Evolutionary conservation across 2,329 filamentous ascomycete species (phyloP).

Genomic region (Paecilomyces formosus): DNA sequence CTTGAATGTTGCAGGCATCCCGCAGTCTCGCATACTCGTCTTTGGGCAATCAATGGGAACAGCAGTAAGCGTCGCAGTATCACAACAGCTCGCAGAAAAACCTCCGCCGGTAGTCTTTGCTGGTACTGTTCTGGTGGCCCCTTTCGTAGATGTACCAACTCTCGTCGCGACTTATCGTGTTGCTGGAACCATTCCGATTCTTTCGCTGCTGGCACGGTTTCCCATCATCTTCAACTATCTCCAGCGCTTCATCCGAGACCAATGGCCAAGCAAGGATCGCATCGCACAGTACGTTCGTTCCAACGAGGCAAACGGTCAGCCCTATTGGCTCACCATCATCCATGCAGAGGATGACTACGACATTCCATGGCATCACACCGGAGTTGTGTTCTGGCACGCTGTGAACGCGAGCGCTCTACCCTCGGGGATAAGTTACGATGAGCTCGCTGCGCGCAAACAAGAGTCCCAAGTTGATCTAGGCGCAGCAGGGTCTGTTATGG

Average conservation of each 20-base stretch:
- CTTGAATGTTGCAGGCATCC: slow-evolving; percentile 44
- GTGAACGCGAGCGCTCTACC: slow-evolving; percentile 40
- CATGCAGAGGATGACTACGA: slow-evolving; percentile 29
- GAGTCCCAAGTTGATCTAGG: slow-evolving; percentile 35
- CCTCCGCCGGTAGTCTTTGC: slow-evolving; percentile 42
- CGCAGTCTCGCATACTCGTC: slow-evolving; percentile 49
- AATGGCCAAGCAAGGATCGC: slow-evolving; percentile 46
- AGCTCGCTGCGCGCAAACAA: slow-evolving; percentile 40
- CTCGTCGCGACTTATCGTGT: slow-evolving; percentile 52
- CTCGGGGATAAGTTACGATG: slow-evolving; percentile 32
- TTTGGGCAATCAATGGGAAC: slow-evolving; percentile 56
- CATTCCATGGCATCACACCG: slow-evolving; percentile 29
- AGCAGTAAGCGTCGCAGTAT: slow-evolving; percentile 41
- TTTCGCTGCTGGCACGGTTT: slow-evolving; percentile 45
- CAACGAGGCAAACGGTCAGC: slow-evolving; percentile 8
- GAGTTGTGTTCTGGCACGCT: slow-evolving; percentile 48
- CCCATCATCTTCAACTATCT: slow-evolving; percentile 41
- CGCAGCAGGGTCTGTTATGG: slow-evolving; percentile 44
- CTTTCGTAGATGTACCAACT: slow-evolving; percentile 49
- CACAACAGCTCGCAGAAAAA: slow-evolving; percentile 36
- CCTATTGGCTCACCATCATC: slow-evolving; percentile 25
- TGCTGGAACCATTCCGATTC: slow-evolving; percentile 47
- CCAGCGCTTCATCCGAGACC: slow-evolving; percentile 41
- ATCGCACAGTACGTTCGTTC: slow-evolving; percentile 39
- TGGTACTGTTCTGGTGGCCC: slow-evolving; percentile 49